Base-by-base conservation (phyloP, 1,284 basidiomycete species). In the Pholiota adiposa region DNA sequence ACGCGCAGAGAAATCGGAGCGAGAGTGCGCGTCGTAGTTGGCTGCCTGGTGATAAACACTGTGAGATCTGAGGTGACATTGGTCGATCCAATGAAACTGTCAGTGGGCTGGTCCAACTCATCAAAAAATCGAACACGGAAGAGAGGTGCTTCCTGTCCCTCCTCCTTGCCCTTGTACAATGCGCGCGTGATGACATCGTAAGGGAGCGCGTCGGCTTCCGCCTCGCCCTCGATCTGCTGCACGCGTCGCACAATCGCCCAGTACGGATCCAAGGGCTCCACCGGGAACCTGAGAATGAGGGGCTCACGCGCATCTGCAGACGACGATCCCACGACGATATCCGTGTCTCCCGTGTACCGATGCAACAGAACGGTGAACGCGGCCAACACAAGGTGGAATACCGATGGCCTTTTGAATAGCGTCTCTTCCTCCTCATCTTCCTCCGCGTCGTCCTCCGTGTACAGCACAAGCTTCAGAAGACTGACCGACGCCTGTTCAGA, bases 91-190 rank as follows among this genome's bases (percentile, higher is more conserved):
- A 96, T 87, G 69, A 93, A 93, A 58, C 87, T 85, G 54, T 91
- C 88, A 54, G 85, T 84, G 5, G 87, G 84, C 50, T 85, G 77
- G 63, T 92, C 91, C 2, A 89, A 95, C 72, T 93, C 93, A 72
- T 98, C 97, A 72, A 98, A 96, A 83, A 98, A 98, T 25, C 96
- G 89, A 49, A 98, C 96, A 41, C 96, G 86, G 80, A 98, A 99
- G 36, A 99, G 79, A 1, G 91, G 90, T 0, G 78, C 82, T 60
- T 88, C 85, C 9, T 79, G 68, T 3, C 80, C 72, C 23, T 84
- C 79, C 40, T 87, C 83, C 68, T 83, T 87, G 70, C 84, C 86
- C 68, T 87, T 88, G 64, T 83, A 85, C 56, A 96, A 77, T n/a
- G 88, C 90, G 46, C 81, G 80, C n/a, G 92, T 82, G 56, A 99